Evolutionary conservation across 768 basidiomycete genomes (phyloP).

Genomic region (Ephemerocybe angulata): DNA sequence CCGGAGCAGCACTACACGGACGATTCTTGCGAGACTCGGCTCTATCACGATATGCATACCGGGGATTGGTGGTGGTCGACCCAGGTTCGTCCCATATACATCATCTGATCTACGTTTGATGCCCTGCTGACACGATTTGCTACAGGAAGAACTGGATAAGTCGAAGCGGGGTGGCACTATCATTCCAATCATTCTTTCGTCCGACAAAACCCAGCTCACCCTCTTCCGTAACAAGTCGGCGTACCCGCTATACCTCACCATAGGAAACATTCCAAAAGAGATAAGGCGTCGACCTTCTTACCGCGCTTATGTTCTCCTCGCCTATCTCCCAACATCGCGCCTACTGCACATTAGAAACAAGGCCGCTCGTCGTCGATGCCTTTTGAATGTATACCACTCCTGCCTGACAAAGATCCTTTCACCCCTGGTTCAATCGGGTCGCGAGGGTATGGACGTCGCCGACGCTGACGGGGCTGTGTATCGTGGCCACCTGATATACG

Average conservation of each 20-base stretch:
- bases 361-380: conserved; percentile 14
- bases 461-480: conserved; percentile 33
- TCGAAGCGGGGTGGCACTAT: conserved; percentile 21
- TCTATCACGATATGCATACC: conserved; percentile 45
- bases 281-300: conserved; percentile 34
- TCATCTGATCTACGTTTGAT: too few relatives aligned
- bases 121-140: neutral
- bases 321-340: conserved; percentile 37
- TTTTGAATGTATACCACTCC: conserved; percentile 34
- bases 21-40: conserved; percentile 14
- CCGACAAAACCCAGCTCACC: conserved; percentile 44
- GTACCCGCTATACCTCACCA: conserved; percentile 47
- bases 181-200: conserved; percentile 41
- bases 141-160: conserved; percentile 10
- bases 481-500: conserved; percentile 35
- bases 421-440: conserved; percentile 24
- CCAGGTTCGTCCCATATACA: conserved; percentile 43
- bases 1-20: conserved; percentile 38
- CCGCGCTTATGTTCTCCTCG: conserved; percentile 33
- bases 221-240: conserved; percentile 38
- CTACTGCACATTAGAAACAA: conserved; percentile 28
- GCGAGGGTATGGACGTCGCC: conserved; percentile 19
- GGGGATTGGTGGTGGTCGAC: conserved; percentile 51
- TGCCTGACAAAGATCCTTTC: conserved; percentile 29
- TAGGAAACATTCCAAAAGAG: conserved; percentile 43